phyloP scores from a whole-genome alignment of 1,139 yeast genomes.

The Pichia kudriavzevii region DNA sequence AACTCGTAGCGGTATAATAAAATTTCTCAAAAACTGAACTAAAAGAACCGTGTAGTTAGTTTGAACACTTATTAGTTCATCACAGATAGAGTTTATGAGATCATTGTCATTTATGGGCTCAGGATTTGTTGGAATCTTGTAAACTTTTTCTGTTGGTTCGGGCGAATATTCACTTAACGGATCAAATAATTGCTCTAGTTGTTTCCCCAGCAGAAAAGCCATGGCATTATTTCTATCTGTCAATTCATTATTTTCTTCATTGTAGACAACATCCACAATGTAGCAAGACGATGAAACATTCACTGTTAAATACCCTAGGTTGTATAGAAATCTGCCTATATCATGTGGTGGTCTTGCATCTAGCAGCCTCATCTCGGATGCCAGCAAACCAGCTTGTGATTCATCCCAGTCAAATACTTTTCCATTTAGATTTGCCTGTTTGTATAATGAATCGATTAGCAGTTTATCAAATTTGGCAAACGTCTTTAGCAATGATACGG shows the following conservation, averaged over 20 bases:
- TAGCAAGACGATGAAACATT: slow-evolving; percentile 47
- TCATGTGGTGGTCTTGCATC: slow-evolving; percentile 44
- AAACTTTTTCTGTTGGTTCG: slow-evolving; percentile 66
- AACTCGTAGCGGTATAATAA: slow-evolving; percentile 71
- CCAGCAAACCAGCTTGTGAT: slow-evolving; percentile 70
- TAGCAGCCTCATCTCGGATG: slow-evolving; percentile 51
- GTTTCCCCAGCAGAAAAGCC: slow-evolving; percentile 73
- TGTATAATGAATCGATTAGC: slow-evolving; percentile 20
- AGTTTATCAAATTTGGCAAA: slow-evolving; percentile 44
- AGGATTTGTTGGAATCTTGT: slow-evolving; percentile 40
- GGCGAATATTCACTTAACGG: slow-evolving; percentile 90
- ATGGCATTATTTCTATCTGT: slow-evolving; percentile 67
- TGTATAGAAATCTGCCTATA: slow-evolving; percentile 44
- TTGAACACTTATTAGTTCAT: slow-evolving; percentile 64
- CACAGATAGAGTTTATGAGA: slow-evolving; percentile 41
- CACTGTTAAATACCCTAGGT: slow-evolving; percentile 41
- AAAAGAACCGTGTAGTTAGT: slow-evolving; percentile 65
- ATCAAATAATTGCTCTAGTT: slow-evolving; percentile 80
- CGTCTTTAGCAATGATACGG: slow-evolving; percentile 63
- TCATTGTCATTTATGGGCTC: slow-evolving; percentile 27
- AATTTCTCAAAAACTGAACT: slow-evolving; percentile 67
- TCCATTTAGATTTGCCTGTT: slow-evolving; percentile 24
- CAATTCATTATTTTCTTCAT: slow-evolving; percentile 34
- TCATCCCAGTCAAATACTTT: slow-evolving; percentile 52
- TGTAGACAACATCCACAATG: slow-evolving; percentile 69